These are phyloP conservation scores for Blastobotrys ciferrii DNA, from an alignment of 1,139 yeast species.

Conservation along the genomic window DNA sequence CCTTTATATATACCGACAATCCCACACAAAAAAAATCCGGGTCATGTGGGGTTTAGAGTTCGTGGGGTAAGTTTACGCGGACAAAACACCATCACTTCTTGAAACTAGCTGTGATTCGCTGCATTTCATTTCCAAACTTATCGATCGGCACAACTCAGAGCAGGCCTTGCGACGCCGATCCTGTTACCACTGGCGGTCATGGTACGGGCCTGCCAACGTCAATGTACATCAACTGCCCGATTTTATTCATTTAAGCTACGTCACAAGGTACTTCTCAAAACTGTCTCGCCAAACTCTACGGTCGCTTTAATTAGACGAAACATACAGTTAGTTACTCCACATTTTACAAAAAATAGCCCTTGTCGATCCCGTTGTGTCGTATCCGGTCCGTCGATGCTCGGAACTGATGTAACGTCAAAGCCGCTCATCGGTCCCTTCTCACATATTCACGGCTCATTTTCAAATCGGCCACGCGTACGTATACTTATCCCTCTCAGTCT, in stretches of 20 bases:
- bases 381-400: neutral
- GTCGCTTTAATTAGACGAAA: neutral
- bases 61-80: too few relatives aligned
- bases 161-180: neutral
- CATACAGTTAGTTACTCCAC: neutral
- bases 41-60: neutral
- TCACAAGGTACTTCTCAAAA: neutral
- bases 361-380: neutral
- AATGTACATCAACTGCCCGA: too few relatives aligned
- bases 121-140: constrained; percentile 2
- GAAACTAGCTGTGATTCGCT: constrained; percentile 2
- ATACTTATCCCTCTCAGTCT: too few relatives aligned
- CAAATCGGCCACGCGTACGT: too few relatives aligned
- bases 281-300: neutral
- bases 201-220: too few relatives aligned
- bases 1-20: neutral
- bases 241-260: neutral
- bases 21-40: neutral
- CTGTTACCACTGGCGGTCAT: neutral
- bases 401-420: neutral
- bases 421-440: neutral
- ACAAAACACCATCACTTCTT: too few relatives aligned
- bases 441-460: too few relatives aligned
- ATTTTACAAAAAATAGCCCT: neutral
- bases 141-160: neutral